Percentiles rank a stretch among this genome's conserved stretches.
Evolutionary conservation across 768 basidiomycete genomes (phyloP).

Genomic region (Tulasnella sp.): DNA sequence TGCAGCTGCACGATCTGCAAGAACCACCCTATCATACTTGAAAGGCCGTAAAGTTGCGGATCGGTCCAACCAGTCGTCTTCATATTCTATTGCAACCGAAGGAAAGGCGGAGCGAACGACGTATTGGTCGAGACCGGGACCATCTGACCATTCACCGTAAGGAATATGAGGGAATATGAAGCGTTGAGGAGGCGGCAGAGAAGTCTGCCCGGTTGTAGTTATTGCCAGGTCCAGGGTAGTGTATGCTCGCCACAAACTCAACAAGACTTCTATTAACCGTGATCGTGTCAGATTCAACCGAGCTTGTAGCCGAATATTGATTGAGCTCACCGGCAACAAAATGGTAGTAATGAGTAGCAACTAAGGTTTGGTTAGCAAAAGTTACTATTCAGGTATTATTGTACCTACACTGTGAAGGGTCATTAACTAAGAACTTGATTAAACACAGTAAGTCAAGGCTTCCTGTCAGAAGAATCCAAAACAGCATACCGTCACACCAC

Average conservation of each 20-base stretch:
- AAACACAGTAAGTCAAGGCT: too few species aligned
- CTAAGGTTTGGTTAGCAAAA: too few species aligned
- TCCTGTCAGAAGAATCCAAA: too few species aligned
- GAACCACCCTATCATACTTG: constrained; percentile 74
- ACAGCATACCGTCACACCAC: constrained; percentile 53
- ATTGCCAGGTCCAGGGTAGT: constrained; percentile 64
- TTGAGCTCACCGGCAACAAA: too few species aligned
- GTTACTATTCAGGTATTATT: too few species aligned
- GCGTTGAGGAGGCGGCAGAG: constrained; percentile 58
- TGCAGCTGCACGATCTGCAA: constrained; percentile 75
- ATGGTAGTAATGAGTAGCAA: too few species aligned
- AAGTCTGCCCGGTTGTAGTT: constrained; percentile 47
- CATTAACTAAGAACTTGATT: too few species aligned
- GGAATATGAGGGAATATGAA: constrained; percentile 64
- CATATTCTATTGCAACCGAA: constrained; percentile 64
- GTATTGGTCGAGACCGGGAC: constrained; percentile 82
- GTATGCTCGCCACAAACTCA: constrained; percentile 86
- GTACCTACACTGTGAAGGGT: too few species aligned
- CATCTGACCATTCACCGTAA: constrained; percentile 76
- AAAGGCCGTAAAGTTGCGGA: constrained; percentile 53
- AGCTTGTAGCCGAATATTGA: too few species aligned
- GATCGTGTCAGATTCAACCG: too few species aligned
- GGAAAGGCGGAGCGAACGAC: constrained; percentile 72
- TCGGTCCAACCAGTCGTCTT: constrained; percentile 73
- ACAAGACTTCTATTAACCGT: too few species aligned